Percentiles rank a stretch among this genome's conserved stretches.
phyloP scores from a whole-genome alignment of 805 yeast species.

The Candida maesae region DNA sequence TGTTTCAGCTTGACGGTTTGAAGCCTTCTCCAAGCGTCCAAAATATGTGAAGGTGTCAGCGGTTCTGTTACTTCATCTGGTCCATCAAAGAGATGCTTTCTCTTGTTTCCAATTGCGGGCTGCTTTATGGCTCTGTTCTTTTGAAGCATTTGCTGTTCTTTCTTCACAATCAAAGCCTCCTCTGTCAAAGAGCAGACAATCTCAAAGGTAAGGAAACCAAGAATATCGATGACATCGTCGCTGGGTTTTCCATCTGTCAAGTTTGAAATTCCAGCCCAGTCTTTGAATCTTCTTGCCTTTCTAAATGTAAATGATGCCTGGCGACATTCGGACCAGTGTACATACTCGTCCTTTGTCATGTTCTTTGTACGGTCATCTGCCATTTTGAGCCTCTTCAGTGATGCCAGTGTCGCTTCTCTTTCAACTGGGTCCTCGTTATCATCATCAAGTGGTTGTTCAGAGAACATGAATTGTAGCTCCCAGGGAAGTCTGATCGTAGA shows the following conservation, averaged over 20 bases:
- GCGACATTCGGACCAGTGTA: constrained; percentile 98
- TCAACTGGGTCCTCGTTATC: constrained; percentile 73
- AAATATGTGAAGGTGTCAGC: constrained; percentile 71
- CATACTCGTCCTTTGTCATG: constrained; percentile 97
- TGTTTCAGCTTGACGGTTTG: constrained; percentile 57
- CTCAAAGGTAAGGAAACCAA: constrained; percentile 94
- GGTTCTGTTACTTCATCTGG: constrained; percentile 85
- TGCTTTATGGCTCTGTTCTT: constrained; percentile 22
- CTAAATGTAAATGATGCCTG: constrained; percentile 96
- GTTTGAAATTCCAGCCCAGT: constrained; percentile 88
- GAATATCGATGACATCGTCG: constrained; percentile 93
- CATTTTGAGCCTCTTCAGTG: constrained; percentile 80
- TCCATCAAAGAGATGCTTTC: constrained; percentile 72
- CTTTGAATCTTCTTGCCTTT: constrained; percentile 89
- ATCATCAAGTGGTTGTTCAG: constrained; percentile 79
- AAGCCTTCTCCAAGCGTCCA: constrained; percentile 83
- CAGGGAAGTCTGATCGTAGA: constrained; percentile 85
- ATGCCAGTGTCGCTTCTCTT: constrained; percentile 81
- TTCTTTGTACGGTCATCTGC: constrained; percentile 91
- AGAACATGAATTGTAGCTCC: constrained; percentile 93
- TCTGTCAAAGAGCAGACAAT: constrained; percentile 94
- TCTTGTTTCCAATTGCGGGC: constrained; percentile 37
- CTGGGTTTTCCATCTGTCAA: constrained; percentile 87
- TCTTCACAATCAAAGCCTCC: constrained; percentile 78
- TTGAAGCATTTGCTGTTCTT: constrained; percentile 52